Conservation (phyloP, 805 yeast species). For the Lipomyces yamanashiensis region DNA sequence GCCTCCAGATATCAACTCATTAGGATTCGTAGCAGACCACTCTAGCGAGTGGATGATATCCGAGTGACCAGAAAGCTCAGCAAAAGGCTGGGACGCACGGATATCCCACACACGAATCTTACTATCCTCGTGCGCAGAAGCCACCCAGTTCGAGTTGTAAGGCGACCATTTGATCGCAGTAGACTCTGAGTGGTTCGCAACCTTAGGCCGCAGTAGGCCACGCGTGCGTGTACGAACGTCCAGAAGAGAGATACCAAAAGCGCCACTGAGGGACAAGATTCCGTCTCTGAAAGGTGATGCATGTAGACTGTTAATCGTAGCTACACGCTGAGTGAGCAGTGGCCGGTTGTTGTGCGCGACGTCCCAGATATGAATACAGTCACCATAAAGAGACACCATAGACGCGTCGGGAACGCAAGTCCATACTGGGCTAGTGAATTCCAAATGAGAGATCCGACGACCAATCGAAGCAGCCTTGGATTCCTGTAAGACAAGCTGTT, state of each 20-base stretch:
- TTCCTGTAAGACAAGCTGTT: slow-evolving; percentile 9
- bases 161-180: slow-evolving; percentile 65
- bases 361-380: slow-evolving; percentile 80
- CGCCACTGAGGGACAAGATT: slow-evolving; percentile 62
- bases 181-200: slow-evolving; percentile 47
- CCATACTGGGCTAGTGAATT: slow-evolving; percentile 52
- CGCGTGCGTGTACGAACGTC: slow-evolving; percentile 64
- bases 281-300: slow-evolving; percentile 54
- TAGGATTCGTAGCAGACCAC: slow-evolving; percentile 45
- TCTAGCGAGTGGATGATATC: slow-evolving; percentile 54
- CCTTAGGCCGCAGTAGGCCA: slow-evolving; percentile 53
- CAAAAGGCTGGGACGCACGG: slow-evolving; percentile 59
- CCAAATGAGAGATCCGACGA: slow-evolving; percentile 46
- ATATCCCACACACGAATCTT: slow-evolving; percentile 76
- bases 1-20: slow-evolving; percentile 62
- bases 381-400: slow-evolving; percentile 66
- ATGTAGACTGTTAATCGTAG: slow-evolving; percentile 56
- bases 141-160: slow-evolving; percentile 61
- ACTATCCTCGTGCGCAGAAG: slow-evolving; percentile 64
- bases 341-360: slow-evolving; percentile 63
- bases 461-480: slow-evolving; percentile 21
- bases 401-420: slow-evolving; percentile 51
- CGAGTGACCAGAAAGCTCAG: slow-evolving; percentile 59
- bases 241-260: slow-evolving; percentile 73
- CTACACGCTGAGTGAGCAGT: slow-evolving; percentile 57